Conservation (phyloP, 2,329 filamentous ascomycete species). For the Sporothrix mexicana region DNA sequence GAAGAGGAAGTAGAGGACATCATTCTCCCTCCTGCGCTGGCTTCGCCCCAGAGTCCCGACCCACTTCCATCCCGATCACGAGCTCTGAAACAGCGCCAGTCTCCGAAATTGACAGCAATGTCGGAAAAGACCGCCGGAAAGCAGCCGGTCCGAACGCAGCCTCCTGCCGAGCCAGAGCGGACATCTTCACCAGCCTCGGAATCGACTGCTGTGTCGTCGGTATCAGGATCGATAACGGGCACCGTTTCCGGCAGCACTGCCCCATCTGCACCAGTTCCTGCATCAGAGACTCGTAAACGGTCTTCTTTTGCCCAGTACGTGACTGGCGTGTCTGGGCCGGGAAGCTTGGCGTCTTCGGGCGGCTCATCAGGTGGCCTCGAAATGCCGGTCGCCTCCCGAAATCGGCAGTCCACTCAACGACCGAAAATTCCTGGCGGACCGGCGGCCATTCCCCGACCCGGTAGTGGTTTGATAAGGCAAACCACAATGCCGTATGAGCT, state of each 20-base stretch:
- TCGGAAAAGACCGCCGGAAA: conserved; percentile 59
- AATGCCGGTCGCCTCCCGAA: conserved; percentile 28
- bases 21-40: background rate
- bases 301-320: conserved; percentile 5
- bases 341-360: conserved; percentile 29
- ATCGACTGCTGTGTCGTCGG: conserved; percentile 16
- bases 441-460: background rate
- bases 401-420: background rate
- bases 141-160: conserved; percentile 45
- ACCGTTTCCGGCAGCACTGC: background rate
- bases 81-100: background rate
- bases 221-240: conserved; percentile 14
- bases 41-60: background rate
- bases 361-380: conserved; percentile 28
- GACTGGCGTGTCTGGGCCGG: background rate
- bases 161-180: conserved; percentile 30
- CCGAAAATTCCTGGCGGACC: background rate
- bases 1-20: conserved; percentile 28
- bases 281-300: background rate
- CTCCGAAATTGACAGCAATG: conserved; percentile 30
- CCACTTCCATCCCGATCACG: background rate
- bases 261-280: background rate
- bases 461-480: conserved; percentile 25
- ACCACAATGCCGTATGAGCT: conserved; percentile 26
- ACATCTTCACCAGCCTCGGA: conserved; percentile 26